These are phyloP conservation scores for Hemerocallis citrina DNA, from an alignment of 106 monocot species.

Conservation along the genomic window DNA sequence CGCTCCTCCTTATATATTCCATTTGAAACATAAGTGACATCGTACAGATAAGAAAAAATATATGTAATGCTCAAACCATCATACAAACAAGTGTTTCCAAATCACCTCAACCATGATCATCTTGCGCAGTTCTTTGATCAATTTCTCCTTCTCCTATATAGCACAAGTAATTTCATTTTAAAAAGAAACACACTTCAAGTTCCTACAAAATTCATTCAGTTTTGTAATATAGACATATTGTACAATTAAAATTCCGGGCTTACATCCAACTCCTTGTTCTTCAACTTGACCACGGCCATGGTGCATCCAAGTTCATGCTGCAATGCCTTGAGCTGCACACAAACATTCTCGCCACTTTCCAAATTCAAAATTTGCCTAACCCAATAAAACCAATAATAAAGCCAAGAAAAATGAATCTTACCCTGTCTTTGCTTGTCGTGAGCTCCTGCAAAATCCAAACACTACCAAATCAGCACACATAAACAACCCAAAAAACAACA, in stretches of 20 bases:
- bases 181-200: background rate
- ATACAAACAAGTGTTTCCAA: background rate
- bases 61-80: background rate
- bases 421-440: constrained; percentile 40
- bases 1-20: background rate
- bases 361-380: background rate
- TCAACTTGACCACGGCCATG: constrained; percentile 8
- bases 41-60: background rate
- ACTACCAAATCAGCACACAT: background rate
- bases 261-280: constrained; percentile 8
- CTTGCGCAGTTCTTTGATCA: background rate
- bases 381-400: background rate
- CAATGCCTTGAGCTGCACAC: constrained; percentile 14
- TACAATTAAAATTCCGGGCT: background rate
- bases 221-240: background rate
- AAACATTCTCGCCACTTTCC: background rate
- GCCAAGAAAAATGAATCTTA: constrained; percentile 7
- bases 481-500: background rate
- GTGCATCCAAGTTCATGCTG: constrained; percentile 30
- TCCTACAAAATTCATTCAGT: background rate
- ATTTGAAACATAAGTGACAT: too few relatives aligned
- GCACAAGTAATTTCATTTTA: background rate
- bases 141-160: constrained; percentile 7
- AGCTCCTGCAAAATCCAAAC: constrained; percentile 34
- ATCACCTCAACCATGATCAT: background rate